Percentiles rank a stretch among this genome's conserved stretches.
Conservation (phyloP, 2,329 filamentous ascomycete species). For the Chaetoscypha palmicola region DNA sequence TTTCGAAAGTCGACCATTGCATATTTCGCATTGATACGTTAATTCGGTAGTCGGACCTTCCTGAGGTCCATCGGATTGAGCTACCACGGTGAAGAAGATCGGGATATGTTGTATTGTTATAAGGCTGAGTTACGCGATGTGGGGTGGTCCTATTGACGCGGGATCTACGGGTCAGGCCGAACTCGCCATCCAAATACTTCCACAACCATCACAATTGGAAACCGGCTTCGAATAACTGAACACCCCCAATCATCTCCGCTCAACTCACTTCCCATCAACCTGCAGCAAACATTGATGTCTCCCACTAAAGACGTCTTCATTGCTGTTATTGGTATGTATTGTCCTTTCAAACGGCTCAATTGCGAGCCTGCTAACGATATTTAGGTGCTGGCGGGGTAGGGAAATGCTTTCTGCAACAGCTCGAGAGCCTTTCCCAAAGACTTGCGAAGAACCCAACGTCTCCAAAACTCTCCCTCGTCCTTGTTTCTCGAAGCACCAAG, state of each 20-base stretch:
- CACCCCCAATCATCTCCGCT: not conserved
- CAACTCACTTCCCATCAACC: not conserved
- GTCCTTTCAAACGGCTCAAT: slow-evolving; percentile 5
- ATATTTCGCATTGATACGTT: too few relatives aligned
- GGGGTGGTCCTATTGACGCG: too few relatives aligned
- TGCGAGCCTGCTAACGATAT: slow-evolving; percentile 15
- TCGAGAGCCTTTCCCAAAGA: slow-evolving; percentile 59
- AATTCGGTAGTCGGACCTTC: too few relatives aligned
- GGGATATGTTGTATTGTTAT: too few relatives aligned
- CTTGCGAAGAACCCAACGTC: slow-evolving; percentile 44
- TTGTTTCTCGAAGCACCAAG: slow-evolving; percentile 80
- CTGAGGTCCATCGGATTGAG: too few relatives aligned
- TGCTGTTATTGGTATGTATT: slow-evolving; percentile 39
- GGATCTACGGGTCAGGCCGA: too few relatives aligned
- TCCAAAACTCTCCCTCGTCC: slow-evolving; percentile 65
- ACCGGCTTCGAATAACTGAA: not conserved
- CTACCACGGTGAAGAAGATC: too few relatives aligned
- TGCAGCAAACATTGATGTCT: not conserved
- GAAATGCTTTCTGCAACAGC: slow-evolving; percentile 80
- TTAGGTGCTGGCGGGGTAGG: slow-evolving; percentile 88
- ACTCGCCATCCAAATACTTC: not conserved
- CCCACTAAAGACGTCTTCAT: slow-evolving; percentile 35
- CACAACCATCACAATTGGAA: not conserved
- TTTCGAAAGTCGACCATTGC: too few relatives aligned
- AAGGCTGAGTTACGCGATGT: too few relatives aligned